Percentiles rank a stretch among this genome's conserved stretches.
Conservation (phyloP, 2,329 filamentous ascomycete species). For the Apiospora marii region DNA sequence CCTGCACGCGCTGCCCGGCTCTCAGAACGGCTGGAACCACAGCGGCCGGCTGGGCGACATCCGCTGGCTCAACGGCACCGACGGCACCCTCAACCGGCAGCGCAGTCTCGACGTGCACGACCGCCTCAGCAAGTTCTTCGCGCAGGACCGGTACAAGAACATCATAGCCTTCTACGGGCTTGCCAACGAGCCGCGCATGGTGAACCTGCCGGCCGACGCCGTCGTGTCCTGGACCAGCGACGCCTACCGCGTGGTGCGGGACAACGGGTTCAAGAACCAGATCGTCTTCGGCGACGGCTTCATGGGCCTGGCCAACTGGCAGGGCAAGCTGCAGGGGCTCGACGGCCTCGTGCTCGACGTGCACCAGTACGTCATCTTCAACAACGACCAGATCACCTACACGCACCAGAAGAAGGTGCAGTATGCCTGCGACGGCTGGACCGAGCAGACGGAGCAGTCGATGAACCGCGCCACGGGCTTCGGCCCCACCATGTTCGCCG, state of each 20-base stretch:
- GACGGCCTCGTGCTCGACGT: conserved; percentile 88
- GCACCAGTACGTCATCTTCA: conserved; percentile 99
- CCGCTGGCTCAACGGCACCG: conserved; percentile 88
- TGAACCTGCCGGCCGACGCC: conserved; percentile 66
- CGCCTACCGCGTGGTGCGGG: conserved; percentile 75
- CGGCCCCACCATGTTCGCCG: conserved; percentile 92
- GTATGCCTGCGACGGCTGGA: conserved; percentile 90
- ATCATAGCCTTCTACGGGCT: conserved; percentile 93
- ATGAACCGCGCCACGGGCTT: conserved; percentile 81
- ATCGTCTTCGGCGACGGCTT: conserved; percentile 96
- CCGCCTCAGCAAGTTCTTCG: conserved; percentile 88
- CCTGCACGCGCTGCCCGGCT: conserved; percentile 88
- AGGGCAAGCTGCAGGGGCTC: conserved; percentile 77
- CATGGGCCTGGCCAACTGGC: conserved; percentile 89
- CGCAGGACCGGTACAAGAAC: conserved; percentile 91
- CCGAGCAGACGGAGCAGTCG: conserved; percentile 75
- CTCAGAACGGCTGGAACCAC: conserved; percentile 98
- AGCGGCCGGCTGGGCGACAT: conserved; percentile 84
- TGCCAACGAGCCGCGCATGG: conserved; percentile 93
- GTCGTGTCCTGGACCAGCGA: conserved; percentile 83
- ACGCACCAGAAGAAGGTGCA: conserved; percentile 84
- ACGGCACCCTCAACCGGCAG: conserved; percentile 80
- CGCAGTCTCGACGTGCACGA: conserved; percentile 88
- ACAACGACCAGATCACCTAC: conserved; percentile 82
- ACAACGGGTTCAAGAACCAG: conserved; percentile 75